These are phyloP conservation scores for Monosporascus ibericus DNA, from an alignment of 2,329 filamentous ascomycete species.

Conservation along the genomic window DNA sequence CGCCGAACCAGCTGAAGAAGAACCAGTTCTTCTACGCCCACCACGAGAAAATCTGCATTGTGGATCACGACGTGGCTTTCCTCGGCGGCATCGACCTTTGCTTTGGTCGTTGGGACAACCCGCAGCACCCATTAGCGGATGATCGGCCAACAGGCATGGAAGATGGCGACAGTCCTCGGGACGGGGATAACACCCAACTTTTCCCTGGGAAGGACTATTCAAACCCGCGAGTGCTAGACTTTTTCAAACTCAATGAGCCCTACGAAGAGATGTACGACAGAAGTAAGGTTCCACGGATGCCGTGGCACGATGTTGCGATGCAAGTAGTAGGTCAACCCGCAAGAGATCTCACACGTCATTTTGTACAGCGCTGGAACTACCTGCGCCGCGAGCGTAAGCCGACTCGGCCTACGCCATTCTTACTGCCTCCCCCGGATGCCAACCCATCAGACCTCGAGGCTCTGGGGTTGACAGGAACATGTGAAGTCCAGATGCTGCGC, in stretches of 20 bases:
- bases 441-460: constrained; percentile 78
- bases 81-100: constrained; percentile 94
- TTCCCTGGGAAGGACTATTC: constrained; percentile 99
- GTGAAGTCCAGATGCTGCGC: constrained; percentile 90
- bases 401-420: constrained; percentile 85
- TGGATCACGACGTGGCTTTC: constrained; percentile 94
- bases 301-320: constrained; percentile 98
- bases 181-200: constrained; percentile 89
- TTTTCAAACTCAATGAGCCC: constrained; percentile 85
- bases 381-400: constrained; percentile 88
- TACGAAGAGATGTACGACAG: constrained; percentile 99
- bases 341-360: constrained; percentile 87
- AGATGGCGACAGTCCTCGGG: constrained; percentile 64
- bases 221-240: constrained; percentile 91
- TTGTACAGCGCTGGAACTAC: constrained; percentile 98
- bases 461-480: constrained; percentile 85
- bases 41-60: constrained; percentile 95
- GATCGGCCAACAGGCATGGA: constrained; percentile 96
- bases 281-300: constrained; percentile 83
- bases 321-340: constrained; percentile 95
- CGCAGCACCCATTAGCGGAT: constrained; percentile 83
- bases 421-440: constrained; percentile 90
- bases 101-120: constrained; percentile 95
- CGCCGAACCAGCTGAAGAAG: constrained; percentile 95
- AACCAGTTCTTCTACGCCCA: constrained; percentile 99